These are phyloP conservation scores for Mortierella sp. DNA, from an alignment of 371 early-diverging fungal genomes.

Conservation along the genomic window DNA sequence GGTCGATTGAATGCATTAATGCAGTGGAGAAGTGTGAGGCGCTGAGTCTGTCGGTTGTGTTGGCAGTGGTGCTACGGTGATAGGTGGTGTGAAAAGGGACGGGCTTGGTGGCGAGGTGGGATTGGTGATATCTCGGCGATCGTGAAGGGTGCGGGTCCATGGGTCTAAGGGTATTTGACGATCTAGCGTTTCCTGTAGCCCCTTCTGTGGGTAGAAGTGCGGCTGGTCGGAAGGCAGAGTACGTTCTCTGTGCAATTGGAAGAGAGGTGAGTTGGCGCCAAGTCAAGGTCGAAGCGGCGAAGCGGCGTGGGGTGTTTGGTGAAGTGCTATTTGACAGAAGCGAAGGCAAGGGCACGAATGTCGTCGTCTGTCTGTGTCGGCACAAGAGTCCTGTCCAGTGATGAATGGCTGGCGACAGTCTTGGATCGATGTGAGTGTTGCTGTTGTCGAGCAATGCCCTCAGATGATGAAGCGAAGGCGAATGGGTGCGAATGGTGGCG, in stretches of 20 bases:
- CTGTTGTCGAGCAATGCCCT: background rate
- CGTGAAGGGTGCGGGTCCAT: conserved; percentile 31
- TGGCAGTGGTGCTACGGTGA: background rate
- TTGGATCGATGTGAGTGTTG: background rate
- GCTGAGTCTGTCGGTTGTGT: background rate
- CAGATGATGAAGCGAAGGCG: background rate
- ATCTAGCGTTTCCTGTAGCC: background rate
- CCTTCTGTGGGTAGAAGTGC: background rate
- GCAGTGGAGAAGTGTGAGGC: conserved; percentile 8
- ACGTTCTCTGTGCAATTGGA: background rate
- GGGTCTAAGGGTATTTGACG: background rate
- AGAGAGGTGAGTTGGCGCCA: background rate
- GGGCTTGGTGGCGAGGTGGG: conserved; percentile 2
- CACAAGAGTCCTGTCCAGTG: conserved; percentile 6
- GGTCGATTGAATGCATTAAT: conserved; percentile 4
- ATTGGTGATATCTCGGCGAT: conserved; percentile 25
- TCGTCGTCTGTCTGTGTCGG: conserved; percentile 11
- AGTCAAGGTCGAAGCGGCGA: background rate
- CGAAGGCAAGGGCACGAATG: background rate
- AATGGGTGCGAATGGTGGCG: background rate
- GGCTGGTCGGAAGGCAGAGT: background rate
- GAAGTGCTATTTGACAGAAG: background rate
- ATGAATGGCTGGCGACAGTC: background rate
- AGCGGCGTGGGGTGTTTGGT: background rate
- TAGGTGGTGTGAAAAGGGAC: background rate